A percentile compares a stretch with the other conserved stretches of the same genome.
Evolutionary conservation across 257 asterid species (phyloP).

Genomic region (Gardenia jasminoides): DNA sequence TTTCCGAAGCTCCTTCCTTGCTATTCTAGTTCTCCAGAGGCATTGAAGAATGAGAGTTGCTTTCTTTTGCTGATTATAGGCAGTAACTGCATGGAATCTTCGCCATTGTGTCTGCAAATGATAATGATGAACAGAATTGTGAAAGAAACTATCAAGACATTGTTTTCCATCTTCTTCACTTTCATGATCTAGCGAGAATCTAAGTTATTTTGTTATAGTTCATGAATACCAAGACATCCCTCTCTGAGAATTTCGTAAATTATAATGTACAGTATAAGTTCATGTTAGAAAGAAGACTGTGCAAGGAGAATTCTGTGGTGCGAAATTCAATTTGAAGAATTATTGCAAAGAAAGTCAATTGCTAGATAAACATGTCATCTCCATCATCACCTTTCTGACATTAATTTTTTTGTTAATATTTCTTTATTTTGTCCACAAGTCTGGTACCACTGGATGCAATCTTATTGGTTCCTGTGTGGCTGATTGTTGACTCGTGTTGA

Average conservation of each 20-base stretch:
- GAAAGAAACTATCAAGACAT: conserved; percentile 5
- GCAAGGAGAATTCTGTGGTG: background rate
- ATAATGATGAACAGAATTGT: conserved; percentile 16
- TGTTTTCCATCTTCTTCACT: background rate
- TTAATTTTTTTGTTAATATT: background rate
- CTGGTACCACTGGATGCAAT: background rate
- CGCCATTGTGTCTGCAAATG: conserved; percentile 73
- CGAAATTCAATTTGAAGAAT: background rate
- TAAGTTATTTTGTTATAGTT: background rate
- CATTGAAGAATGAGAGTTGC: conserved; percentile 68
- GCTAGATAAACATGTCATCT: background rate
- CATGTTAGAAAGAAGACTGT: background rate
- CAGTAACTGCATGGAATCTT: conserved; percentile 55
- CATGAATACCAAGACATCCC: background rate
- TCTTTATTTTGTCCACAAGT: background rate
- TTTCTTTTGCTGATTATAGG: conserved; percentile 56
- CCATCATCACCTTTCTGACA: background rate
- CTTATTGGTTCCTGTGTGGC: background rate
- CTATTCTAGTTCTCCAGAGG: conserved; percentile 85
- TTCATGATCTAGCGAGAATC: background rate
- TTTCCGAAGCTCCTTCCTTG: conserved; percentile 84
- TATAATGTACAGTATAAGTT: background rate
- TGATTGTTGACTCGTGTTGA: background rate
- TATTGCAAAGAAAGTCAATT: background rate
- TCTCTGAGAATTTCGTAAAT: no score